Percentiles rank a stretch among this genome's conserved stretches.
phyloP scores from a whole-genome alignment of 345 rosid species.

The Brassica nigra region DNA sequence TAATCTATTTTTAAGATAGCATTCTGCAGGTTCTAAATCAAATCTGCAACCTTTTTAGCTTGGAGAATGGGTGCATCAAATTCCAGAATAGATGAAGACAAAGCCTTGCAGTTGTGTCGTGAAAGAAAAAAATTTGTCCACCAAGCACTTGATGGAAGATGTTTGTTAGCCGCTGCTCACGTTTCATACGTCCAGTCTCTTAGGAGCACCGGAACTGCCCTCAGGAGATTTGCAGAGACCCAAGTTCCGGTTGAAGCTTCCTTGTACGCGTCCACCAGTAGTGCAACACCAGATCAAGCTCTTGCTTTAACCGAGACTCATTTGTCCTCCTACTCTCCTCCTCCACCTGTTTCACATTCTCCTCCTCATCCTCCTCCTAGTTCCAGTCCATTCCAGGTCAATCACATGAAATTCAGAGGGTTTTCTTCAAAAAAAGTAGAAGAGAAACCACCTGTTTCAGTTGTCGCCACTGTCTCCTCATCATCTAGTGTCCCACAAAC shows the following conservation, averaged over 20 bases:
- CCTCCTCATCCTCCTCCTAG: conserved; percentile 70
- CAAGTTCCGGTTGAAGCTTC: conserved; percentile 76
- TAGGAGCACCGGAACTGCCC: conserved; percentile 69
- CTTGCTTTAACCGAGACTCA: conserved; percentile 63
- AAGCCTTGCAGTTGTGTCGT: conserved; percentile 84
- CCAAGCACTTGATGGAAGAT: conserved; percentile 97
- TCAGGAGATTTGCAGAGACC: conserved; percentile 72
- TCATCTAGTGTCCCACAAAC: conserved; percentile 56
- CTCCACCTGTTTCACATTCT: conserved; percentile 61
- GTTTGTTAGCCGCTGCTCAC: conserved; percentile 82
- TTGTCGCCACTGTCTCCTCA: conserved; percentile 50
- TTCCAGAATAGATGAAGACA: conserved; percentile 81
- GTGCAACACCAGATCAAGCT: conserved; percentile 81
- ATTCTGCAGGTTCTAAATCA: conserved; percentile 3
- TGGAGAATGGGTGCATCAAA: conserved; percentile 64
- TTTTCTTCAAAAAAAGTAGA: conserved; percentile 66
- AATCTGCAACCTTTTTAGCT: conserved; percentile 9
- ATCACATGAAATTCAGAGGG: conserved; percentile 69
- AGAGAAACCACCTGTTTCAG: conserved; percentile 64
- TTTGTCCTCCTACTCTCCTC: conserved; percentile 49
- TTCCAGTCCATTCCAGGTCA: conserved; percentile 52
- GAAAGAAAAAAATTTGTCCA: conserved; percentile 81
- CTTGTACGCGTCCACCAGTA: conserved; percentile 63
- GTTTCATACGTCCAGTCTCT: conserved; percentile 70
- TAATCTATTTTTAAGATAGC: not conserved